phyloP scores from a whole-genome alignment of 345 rosid genomes.

The Syzygium aromaticum region DNA sequence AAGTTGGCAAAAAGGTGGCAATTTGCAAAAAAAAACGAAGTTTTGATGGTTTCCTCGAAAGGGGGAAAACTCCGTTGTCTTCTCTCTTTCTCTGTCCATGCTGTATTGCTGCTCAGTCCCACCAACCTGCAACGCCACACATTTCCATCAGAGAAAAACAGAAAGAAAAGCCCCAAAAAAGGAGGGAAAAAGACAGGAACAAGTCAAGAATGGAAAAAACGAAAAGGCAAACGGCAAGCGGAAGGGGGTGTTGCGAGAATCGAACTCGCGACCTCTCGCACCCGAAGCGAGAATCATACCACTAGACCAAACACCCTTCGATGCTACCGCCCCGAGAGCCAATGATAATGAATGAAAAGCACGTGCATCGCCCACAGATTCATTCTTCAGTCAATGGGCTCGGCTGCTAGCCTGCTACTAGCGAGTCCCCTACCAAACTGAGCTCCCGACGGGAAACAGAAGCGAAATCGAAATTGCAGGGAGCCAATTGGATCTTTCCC shows the following conservation, averaged over 20 bases:
- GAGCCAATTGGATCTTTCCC: not conserved
- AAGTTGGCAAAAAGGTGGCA: not conserved
- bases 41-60: not conserved
- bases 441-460: not conserved
- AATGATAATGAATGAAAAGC: too few species aligned
- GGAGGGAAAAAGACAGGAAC: not conserved
- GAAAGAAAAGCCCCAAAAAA: not conserved
- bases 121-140: not conserved
- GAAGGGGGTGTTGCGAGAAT: constrained; percentile 94
- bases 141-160: not conserved
- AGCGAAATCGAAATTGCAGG: not conserved
- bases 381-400: not conserved
- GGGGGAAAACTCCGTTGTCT: not conserved
- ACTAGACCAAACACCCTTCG: constrained; percentile 80
- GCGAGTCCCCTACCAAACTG: not conserved
- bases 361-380: not conserved
- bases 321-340: fast-evolving
- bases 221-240: fast-evolving
- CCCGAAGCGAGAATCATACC: constrained; percentile 99
- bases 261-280: constrained; percentile 97
- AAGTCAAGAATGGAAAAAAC: not conserved
- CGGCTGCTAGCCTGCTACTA: not conserved
- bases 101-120: not conserved
- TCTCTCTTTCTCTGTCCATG: not conserved
- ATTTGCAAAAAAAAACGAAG: not conserved